Percentiles rank a stretch among this genome's conserved stretches.
phyloP scores from a whole-genome alignment of 192 early-diverging fungal species.

The Backusella morwellensis region DNA sequence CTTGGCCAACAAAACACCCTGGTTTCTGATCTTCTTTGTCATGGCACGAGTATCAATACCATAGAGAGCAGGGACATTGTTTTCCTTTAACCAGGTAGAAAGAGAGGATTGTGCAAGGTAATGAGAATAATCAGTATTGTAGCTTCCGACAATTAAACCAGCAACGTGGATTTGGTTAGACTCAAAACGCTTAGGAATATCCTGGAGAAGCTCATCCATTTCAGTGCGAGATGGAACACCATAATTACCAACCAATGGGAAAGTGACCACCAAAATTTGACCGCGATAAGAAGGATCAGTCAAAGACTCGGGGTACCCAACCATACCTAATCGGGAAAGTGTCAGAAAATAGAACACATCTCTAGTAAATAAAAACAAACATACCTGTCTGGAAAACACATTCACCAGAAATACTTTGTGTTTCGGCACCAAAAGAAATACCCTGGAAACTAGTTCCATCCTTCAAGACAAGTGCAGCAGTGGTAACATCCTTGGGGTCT shows the following conservation, averaged over 20 bases:
- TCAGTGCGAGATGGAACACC: slow-evolving; percentile 90
- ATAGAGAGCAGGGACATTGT: slow-evolving; percentile 92
- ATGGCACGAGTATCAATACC: slow-evolving; percentile 95
- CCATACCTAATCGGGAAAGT: slow-evolving; percentile 66
- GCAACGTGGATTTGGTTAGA: slow-evolving; percentile 92
- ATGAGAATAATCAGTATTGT: slow-evolving; percentile 90
- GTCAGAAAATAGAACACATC: slow-evolving; percentile 7
- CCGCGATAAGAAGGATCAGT: slow-evolving; percentile 98
- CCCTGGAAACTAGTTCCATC: slow-evolving; percentile 87
- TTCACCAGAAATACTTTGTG: slow-evolving; percentile 83
- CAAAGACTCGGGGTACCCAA: slow-evolving; percentile 96
- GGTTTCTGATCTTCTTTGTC: slow-evolving; percentile 93
- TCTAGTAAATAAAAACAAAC: slow-evolving; percentile 9
- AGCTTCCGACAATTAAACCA: slow-evolving; percentile 88
- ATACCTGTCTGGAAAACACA: slow-evolving; percentile 98
- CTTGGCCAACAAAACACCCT: slow-evolving; percentile 90
- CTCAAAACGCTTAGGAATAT: slow-evolving; percentile 94
- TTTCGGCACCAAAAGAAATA: slow-evolving; percentile 91
- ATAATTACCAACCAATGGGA: slow-evolving; percentile 98
- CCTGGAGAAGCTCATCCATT: slow-evolving; percentile 81
- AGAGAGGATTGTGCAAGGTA: slow-evolving; percentile 86
- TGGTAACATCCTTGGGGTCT: slow-evolving; percentile 38
- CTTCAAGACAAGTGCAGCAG: slow-evolving; percentile 77
- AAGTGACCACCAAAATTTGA: slow-evolving; percentile 97
- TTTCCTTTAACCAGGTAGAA: slow-evolving; percentile 86